These are phyloP conservation scores for Asparagopsis taxiformis DNA, from an alignment of 31 red algal species.

Conservation along the genomic window DNA sequence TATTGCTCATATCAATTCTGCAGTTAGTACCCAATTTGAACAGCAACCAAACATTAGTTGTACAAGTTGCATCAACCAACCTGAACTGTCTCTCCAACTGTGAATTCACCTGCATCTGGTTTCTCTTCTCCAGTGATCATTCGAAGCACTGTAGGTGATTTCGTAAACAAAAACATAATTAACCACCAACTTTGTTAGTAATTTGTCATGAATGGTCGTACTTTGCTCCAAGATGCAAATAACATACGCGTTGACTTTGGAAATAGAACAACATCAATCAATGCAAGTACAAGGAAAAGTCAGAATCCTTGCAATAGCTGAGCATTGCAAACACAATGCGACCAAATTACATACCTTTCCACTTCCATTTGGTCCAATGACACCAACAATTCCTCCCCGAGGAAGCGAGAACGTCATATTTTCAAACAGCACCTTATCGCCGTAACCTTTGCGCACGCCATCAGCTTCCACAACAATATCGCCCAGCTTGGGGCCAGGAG, in stretches of 20 bases:
- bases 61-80: conserved; percentile 35
- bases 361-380: conserved; percentile 83
- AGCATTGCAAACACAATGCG: neutral
- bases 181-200: no score
- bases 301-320: neutral
- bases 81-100: conserved; percentile 71
- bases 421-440: conserved; percentile 74
- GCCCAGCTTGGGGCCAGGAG: conserved; percentile 74
- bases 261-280: no score
- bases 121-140: conserved; percentile 88
- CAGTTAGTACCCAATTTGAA: no score
- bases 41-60: no score
- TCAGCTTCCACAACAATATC: conserved; percentile 85
- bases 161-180: no score
- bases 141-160: conserved; percentile 67
- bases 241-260: conserved; percentile 12
- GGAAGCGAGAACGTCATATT: conserved; percentile 78
- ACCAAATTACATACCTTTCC: conserved; percentile 43
- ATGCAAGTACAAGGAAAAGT: no score
- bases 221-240: conserved; percentile 27
- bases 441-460: conserved; percentile 69
- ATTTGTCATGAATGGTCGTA: conserved; percentile 16
- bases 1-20: no score
- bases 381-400: conserved; percentile 76
- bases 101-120: conserved; percentile 65